Evolutionary conservation across 1,284 basidiomycete species (phyloP), one percentile per base, ranked within the genome.

Genomic region (Rhodotorula glutinis): DNA sequence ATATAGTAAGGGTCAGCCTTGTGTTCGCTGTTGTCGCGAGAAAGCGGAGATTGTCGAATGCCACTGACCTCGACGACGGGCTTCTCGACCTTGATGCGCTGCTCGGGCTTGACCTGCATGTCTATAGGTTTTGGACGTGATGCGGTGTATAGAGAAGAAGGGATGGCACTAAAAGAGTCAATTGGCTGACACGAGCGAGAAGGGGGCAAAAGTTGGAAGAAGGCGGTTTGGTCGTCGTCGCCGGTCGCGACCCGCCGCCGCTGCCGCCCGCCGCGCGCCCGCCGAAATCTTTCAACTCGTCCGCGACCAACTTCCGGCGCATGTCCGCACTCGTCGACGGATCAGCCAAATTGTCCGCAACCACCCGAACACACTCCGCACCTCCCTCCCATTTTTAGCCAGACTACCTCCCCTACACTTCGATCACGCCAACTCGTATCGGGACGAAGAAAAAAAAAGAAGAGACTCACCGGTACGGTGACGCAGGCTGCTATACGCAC

Each of bases 21-120:
- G 11, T 21, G 30, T 19, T 27, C 53, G 43, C 43, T 30, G 53
- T 41, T 19, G 8, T 46, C 44, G 43, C 9, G 54, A 3, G 16
- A 4, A n/a, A 3, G 11, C 29, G 27, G 46, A 25, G n/a, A 30
- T 21, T 7, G 44, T 25, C 23, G 40, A 43, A 21, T 13, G 13
- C 19, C 9, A 44, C 43, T 44, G 43, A 98, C 87, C 83, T 98
- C 94, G 67, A 98, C 94, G 69, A 98, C 86, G 27, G 95, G 93
- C 78, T 94, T 92, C 76, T 85, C 82, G 69, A 96, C 92, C 54
- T 85, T 85, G 79, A 98, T 96, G 69, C 76, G 77, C n/a, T 67
- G 65, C 41, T 72, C 68, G 23, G 68, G 33, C 25, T 65, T 41
- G 49, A 67, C 59, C 9, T 69, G 63, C 69, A 73, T 70, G 63